A percentile compares a stretch with the other conserved stretches of the same genome.
Conservation (phyloP, 163 green algal genomes). For the Chlorella variabilis region DNA sequence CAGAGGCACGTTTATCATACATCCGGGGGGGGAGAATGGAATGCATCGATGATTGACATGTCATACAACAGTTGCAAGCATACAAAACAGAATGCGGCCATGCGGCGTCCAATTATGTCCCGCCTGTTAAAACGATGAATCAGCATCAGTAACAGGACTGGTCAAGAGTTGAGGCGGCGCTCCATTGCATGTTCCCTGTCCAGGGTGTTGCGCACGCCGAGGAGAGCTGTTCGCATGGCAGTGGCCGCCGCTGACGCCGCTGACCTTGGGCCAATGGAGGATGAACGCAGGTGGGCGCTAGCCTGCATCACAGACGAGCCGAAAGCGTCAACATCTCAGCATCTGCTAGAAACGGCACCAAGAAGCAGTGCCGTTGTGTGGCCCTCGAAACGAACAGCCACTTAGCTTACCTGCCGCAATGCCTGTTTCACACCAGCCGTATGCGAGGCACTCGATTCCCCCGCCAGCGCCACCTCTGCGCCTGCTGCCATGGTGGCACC, state of each 20-base stretch:
- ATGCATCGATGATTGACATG: no score
- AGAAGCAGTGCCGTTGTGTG: no score
- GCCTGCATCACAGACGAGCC: not conserved
- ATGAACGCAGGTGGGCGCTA: conserved; percentile 18
- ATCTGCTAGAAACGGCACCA: no score
- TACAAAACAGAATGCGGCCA: no score
- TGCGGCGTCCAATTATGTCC: no score
- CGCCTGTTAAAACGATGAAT: no score
- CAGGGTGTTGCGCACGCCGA: conserved; percentile 45
- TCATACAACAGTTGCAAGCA: no score
- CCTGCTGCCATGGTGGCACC: conserved; percentile 36
- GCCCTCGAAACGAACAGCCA: no score
- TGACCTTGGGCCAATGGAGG: not conserved
- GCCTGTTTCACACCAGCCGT: conserved; percentile 15
- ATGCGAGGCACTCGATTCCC: conserved; percentile 24
- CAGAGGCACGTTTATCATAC: no score
- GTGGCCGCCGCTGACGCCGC: conserved; percentile 10
- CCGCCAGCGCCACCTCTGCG: conserved; percentile 32
- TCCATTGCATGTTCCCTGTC: conserved; percentile 38
- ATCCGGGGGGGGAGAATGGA: no score
- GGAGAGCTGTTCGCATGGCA: conserved; percentile 1
- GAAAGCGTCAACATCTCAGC: no score
- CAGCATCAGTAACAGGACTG: no score
- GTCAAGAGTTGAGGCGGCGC: conserved; percentile 21
- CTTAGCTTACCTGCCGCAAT: conserved; percentile 3